Evolutionary conservation across 257 asterid genomes (phyloP).

Genomic region (Solanum tarapatanum): DNA sequence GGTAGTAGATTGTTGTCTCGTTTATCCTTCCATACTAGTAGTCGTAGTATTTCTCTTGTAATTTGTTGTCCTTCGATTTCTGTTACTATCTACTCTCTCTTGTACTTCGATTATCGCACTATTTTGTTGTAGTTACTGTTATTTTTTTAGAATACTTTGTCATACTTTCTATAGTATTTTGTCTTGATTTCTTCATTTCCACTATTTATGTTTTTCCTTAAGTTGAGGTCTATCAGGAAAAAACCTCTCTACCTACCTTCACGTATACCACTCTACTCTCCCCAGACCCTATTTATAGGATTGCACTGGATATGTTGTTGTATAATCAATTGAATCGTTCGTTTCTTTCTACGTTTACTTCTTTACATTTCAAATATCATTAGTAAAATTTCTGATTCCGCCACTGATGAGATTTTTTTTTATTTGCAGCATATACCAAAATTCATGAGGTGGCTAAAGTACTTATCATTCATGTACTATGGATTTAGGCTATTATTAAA

Average conservation of each 20-base stretch:
- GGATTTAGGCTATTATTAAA: slow-evolving; percentile 83
- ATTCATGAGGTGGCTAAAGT: slow-evolving; percentile 85
- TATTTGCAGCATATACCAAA: slow-evolving; percentile 71
- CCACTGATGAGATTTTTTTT: fast-evolving
- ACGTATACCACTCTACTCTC: too few species aligned
- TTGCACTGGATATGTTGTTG: background rate
- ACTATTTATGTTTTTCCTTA: background rate
- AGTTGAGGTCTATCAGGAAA: too few species aligned
- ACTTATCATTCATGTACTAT: slow-evolving; percentile 74
- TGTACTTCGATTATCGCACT: background rate
- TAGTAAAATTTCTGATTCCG: background rate
- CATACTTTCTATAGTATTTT: background rate
- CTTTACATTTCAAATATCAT: fast-evolving
- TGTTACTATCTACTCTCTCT: background rate
- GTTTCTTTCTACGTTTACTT: background rate
- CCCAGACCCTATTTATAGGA: fast-evolving
- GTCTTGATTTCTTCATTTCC: background rate
- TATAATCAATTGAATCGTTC: background rate
- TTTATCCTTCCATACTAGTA: background rate
- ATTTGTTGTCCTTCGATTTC: background rate
- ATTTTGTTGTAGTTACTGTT: background rate
- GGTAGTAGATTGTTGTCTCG: background rate
- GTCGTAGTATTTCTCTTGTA: background rate
- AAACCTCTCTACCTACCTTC: too few species aligned
- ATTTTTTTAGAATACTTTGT: background rate